Evolutionary conservation across 2,329 filamentous ascomycete species (phyloP).

Genomic region (Fusarium newnesense): DNA sequence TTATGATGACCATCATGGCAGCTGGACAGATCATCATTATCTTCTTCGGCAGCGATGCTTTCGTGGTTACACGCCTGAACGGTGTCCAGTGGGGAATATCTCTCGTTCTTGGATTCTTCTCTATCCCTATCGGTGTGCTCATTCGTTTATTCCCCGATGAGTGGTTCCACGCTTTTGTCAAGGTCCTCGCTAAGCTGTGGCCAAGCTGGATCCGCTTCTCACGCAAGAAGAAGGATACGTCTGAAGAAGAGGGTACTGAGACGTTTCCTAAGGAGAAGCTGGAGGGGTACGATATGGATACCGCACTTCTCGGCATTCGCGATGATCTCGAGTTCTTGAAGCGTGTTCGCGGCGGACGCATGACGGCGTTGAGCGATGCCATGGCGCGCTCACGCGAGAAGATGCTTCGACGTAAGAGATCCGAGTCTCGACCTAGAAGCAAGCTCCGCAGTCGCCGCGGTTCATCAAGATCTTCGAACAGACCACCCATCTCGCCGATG

Average conservation of each 20-base stretch:
- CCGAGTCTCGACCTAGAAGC: slow-evolving; percentile 31
- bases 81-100: slow-evolving; percentile 84
- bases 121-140: slow-evolving; percentile 77
- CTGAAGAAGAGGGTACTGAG: slow-evolving; percentile 21
- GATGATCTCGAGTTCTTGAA: slow-evolving; percentile 36
- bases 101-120: slow-evolving; percentile 78
- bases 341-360: slow-evolving; percentile 30
- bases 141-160: slow-evolving; percentile 81
- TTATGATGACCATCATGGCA: slow-evolving; percentile 48
- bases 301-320: slow-evolving; percentile 28
- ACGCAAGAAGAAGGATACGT: slow-evolving; percentile 27
- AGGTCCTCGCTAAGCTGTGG: slow-evolving; percentile 19
- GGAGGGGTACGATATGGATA: slow-evolving; percentile 32
- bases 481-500: slow-evolving; percentile 36
- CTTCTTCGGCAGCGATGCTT: slow-evolving; percentile 67
- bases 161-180: slow-evolving; percentile 44
- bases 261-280: slow-evolving; percentile 17
- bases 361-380: slow-evolving; percentile 30
- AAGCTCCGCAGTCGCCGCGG: slow-evolving; percentile 31
- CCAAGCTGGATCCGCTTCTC: slow-evolving; percentile 29
- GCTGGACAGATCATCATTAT: slow-evolving; percentile 37
- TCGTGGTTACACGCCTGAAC: slow-evolving; percentile 71
- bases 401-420: slow-evolving; percentile 35
- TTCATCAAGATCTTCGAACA: slow-evolving; percentile 32
- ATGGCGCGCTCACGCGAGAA: slow-evolving; percentile 30